Evolutionary conservation across 495 filamentous ascomycete species (phyloP), one percentile per base, ranked within the genome.

Genomic region (Daldinia loculata): DNA sequence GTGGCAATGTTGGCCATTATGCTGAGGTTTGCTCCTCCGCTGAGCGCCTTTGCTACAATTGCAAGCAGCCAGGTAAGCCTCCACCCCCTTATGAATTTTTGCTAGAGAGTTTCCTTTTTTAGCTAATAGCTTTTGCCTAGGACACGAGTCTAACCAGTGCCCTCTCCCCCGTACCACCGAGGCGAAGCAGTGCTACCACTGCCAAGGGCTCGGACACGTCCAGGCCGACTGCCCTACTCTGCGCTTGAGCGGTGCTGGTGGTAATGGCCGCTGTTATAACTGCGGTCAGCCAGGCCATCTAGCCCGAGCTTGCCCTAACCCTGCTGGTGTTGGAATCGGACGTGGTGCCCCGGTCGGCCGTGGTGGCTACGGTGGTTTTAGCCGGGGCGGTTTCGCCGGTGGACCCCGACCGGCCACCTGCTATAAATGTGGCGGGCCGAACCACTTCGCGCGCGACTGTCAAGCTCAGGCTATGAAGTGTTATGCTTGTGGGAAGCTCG

Each of bases 381-480:
- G 82, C 63, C 89, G 89, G 77, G 90, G 93, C 57, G 93, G 92
- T 39, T 93, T 88, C 77, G 80, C 82, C 69, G 82, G 82, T 63
- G 88, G 84, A 14, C 88, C 91, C 67, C 93, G 94, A 58, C 89
- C 93, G 56, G 92, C 96, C 22, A 98, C 94, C 59, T 99, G 96
- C 89, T 98, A 98, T 88, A 98, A 98, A 87, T 99, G 96, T 80
- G 96, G 96, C 75, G 95, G 95, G 12, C 96, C 95, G 53, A 99
- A 99, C 85, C 96, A 99, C 82, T 99, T 93, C 76, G 95, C 96
- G 56, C 92, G 96, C 67, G 96, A 99, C 80, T 99, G 96, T 86
- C 96, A 99, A 84, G 95, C 95, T 68, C 96, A 98, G 83, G 94
- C 95, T 61, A 97, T 97, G 94, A 99, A 99, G 83, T 99, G 96